Evolutionary conservation across 208 protist species (phyloP), one percentile per base, ranked within the genome.

Genomic region (Trypanosoma melophagium): DNA sequence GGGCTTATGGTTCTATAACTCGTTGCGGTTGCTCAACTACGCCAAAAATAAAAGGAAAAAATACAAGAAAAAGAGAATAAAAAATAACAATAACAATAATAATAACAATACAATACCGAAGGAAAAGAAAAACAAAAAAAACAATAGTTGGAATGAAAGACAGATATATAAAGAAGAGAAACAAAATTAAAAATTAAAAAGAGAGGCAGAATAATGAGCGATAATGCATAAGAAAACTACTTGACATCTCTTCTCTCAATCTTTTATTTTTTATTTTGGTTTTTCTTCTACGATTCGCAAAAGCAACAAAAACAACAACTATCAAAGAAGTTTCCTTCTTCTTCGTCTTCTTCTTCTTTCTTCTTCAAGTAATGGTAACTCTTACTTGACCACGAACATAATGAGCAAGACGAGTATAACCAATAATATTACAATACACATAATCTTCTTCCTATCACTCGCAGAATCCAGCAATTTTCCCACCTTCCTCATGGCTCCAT

Each of bases 401-500:
- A 92, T 81, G 35, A 91, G 77, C 9, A 92, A 8, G 35, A 92
- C 61, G 10, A 94, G 72, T 57, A 94, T 80, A 38, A 90, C 17
- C 53, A 94, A 75, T 1, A 94, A 76, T 12, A 94, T 79, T 0
- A 63, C 80, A 60, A 94, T 94, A 65, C 80, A 89, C 40, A 92
- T 89, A 38, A 94, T 66, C 69, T 94, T 94, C 14, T 81, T 84
- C 28, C 60, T 58, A 64, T 94, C 89, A 66, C 89, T 94, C 0
- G 89, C 91, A 3, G 72, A 81, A 65, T 94, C 89, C 21, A 94
- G 55, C 41, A 94, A 76, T 35, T 79, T 84, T 25, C 78, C 70
- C n/a, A 92, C 84, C 53, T 83, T 90, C 69, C 84, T 89, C 71
- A 92, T 75, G 2, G 84, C 84, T 24, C 84, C 75, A 0, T 90